phyloP scores from a whole-genome alignment of 1,139 yeast genomes.

The Arxiozyma bovina region DNA sequence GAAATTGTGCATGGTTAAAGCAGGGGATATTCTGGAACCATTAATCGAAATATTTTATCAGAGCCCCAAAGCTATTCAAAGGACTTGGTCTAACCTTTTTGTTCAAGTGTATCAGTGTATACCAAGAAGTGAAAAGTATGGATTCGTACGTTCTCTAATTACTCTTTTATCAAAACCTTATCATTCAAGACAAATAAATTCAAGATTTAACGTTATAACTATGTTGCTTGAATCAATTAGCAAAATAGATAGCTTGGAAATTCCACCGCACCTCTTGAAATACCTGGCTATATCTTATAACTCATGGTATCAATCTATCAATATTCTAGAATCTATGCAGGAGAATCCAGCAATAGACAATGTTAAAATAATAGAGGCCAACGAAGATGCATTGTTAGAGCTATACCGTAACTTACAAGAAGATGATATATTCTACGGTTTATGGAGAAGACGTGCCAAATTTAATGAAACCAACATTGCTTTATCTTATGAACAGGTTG shows the following conservation, averaged over 20 bases:
- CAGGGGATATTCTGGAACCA: slow-evolving; percentile 59
- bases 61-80: slow-evolving; percentile 68
- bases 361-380: slow-evolving; percentile 70
- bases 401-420: slow-evolving; percentile 83
- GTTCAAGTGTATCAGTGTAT: slow-evolving; percentile 70
- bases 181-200: slow-evolving; percentile 79
- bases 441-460: slow-evolving; percentile 94
- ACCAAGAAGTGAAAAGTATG: slow-evolving; percentile 72
- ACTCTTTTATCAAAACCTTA: slow-evolving; percentile 80
- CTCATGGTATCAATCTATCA: slow-evolving; percentile 87
- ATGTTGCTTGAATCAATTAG: slow-evolving; percentile 77
- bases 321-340: slow-evolving; percentile 70
- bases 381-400: slow-evolving; percentile 85
- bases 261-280: slow-evolving; percentile 94
- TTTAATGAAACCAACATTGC: slow-evolving; percentile 91
- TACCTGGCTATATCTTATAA: slow-evolving; percentile 80
- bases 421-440: slow-evolving; percentile 93
- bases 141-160: slow-evolving; percentile 71
- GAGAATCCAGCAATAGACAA: slow-evolving; percentile 57
- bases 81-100: slow-evolving; percentile 79
- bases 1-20: slow-evolving; percentile 38
- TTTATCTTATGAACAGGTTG: slow-evolving; percentile 87
- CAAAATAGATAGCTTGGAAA: slow-evolving; percentile 57
- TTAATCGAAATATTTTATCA: slow-evolving; percentile 75
- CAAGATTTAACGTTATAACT: slow-evolving; percentile 80